Evolutionary conservation across 1,139 yeast genomes (phyloP).

Genomic region (Zygosaccharomyces pseudobailii): DNA sequence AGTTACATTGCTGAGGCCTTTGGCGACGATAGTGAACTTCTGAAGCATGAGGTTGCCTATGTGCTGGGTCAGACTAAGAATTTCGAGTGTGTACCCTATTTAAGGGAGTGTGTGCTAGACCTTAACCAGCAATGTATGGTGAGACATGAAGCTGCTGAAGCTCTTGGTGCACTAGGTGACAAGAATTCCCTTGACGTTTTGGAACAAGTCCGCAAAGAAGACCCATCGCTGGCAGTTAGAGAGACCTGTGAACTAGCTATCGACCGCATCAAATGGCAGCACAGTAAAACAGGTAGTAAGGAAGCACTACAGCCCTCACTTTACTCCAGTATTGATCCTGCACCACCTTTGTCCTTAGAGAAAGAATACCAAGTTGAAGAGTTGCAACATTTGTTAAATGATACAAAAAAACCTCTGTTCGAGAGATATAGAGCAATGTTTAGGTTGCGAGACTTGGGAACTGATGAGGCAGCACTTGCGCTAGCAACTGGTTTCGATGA

Average conservation of each 20-base stretch:
- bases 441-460: conserved; percentile 89
- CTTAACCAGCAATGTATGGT: conserved; percentile 84
- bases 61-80: conserved; percentile 96
- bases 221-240: conserved; percentile 82
- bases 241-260: conserved; percentile 98
- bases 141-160: conserved; percentile 99
- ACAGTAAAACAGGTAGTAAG: conserved; percentile 53
- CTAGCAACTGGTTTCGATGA: conserved; percentile 87
- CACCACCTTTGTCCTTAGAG: conserved; percentile 84
- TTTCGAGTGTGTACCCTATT: conserved; percentile 65
- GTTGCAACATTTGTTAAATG: conserved; percentile 64
- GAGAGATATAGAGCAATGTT: conserved; percentile 98
- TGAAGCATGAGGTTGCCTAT: conserved; percentile 97
- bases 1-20: conserved; percentile 81
- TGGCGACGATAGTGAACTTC: conserved; percentile 75
- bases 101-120: conserved; percentile 68
- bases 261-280: conserved; percentile 90
- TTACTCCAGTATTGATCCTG: conserved; percentile 91
- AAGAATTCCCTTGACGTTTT: conserved; percentile 65
- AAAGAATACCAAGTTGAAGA: conserved; percentile 55
- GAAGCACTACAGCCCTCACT: conserved; percentile 74
- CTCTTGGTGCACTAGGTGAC: conserved; percentile 93
- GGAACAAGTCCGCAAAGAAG: conserved; percentile 57
- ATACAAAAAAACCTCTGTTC: conserved; percentile 73
- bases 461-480: conserved; percentile 88